Percentiles rank a stretch among this genome's conserved stretches.
These are phyloP conservation scores for Chrysoporthe deuterocubensis DNA, from an alignment of 2,329 filamentous ascomycete species.

Conservation along the genomic window DNA sequence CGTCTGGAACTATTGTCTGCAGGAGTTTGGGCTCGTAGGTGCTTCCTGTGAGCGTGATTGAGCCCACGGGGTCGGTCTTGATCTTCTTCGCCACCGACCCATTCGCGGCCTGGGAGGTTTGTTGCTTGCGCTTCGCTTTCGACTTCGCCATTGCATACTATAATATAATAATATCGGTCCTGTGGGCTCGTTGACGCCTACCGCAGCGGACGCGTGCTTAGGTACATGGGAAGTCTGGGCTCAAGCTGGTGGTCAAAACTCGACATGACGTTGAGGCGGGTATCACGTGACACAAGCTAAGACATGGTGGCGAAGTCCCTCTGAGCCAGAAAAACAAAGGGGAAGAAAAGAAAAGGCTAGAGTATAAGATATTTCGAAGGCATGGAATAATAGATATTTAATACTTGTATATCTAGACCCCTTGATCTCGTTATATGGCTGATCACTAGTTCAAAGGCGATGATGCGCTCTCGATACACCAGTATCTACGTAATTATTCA, in stretches of 20 bases:
- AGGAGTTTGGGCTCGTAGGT: slow-evolving; percentile 20
- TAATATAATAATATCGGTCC: not conserved
- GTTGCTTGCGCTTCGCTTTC: slow-evolving; percentile 27
- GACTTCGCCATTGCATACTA: slow-evolving; percentile 23
- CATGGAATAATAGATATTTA: not conserved
- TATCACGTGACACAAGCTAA: slow-evolving; percentile 16
- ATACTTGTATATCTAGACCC: not conserved
- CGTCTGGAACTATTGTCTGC: slow-evolving; percentile 26
- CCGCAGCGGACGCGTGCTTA: no score
- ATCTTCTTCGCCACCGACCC: slow-evolving; percentile 22
- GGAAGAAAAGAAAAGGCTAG: not conserved
- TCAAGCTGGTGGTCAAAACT: not conserved
- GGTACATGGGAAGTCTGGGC: not conserved
- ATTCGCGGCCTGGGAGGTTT: slow-evolving; percentile 9
- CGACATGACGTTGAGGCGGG: slow-evolving; percentile 12
- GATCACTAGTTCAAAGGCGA: no score
- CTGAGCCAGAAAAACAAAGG: not conserved
- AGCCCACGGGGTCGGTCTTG: slow-evolving; percentile 13
- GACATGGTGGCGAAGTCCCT: not conserved
- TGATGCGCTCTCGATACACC: not conserved
- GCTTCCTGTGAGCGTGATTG: slow-evolving; percentile 14
- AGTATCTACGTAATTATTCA: not conserved
- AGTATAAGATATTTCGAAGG: not conserved
- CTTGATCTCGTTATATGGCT: not conserved
- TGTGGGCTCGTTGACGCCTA: not conserved